These are phyloP conservation scores for Eucalyptus regnans DNA, from an alignment of 345 rosid species.

Conservation along the genomic window DNA sequence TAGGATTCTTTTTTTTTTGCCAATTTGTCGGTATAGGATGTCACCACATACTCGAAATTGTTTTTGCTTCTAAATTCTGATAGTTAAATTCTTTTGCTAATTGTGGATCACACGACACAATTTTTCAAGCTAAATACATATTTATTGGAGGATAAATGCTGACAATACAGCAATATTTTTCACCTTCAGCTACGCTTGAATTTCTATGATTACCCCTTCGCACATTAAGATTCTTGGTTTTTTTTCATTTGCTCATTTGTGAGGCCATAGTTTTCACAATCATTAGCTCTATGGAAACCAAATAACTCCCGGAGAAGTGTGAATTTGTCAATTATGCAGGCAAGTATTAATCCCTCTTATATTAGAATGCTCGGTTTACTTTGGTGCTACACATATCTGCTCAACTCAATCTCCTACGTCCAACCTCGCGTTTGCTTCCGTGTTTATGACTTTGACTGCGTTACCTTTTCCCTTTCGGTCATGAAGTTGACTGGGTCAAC, in stretches of 20 bases:
- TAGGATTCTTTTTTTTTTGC: not conserved
- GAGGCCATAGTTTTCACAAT: not conserved
- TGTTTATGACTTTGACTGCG: not conserved
- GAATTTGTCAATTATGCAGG: not conserved
- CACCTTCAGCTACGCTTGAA: not conserved
- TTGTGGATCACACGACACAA: not conserved
- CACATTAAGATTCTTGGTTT: not conserved
- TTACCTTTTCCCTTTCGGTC: not conserved
- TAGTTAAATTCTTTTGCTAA: not conserved
- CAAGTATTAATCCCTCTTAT: not conserved
- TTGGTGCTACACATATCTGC: not conserved
- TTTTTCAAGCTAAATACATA: not conserved
- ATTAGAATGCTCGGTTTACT: not conserved
- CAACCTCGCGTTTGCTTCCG: not conserved
- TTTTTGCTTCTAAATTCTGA: not conserved
- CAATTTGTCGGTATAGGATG: not conserved
- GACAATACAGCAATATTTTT: not conserved
- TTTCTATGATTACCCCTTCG: not conserved
- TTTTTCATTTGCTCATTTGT: not conserved
- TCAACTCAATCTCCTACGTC: not conserved
- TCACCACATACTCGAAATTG: not conserved
- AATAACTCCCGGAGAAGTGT: not conserved
- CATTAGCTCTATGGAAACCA: not conserved
- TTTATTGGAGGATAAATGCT: not conserved
- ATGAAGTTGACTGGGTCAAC: not conserved